Evolutionary conservation across 2,329 filamentous ascomycete species (phyloP).

Genomic region (Anthostomella pinea): DNA sequence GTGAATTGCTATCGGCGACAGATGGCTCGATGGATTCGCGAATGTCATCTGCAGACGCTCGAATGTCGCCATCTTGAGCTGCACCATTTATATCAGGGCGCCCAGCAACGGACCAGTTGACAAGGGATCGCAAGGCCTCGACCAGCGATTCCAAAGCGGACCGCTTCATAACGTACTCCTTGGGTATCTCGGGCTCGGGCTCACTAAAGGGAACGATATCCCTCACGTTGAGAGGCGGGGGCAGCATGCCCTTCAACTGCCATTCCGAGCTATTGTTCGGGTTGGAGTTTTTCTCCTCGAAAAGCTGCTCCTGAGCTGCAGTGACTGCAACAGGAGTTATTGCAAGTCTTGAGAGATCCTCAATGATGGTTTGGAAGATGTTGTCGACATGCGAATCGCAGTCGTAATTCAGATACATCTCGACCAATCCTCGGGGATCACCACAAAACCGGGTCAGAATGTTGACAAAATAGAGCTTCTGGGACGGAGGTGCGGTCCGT

Average conservation of each 20-base stretch:
- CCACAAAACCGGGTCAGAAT: slow-evolving; percentile 80
- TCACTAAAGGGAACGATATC: slow-evolving; percentile 63
- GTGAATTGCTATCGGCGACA: slow-evolving; percentile 57
- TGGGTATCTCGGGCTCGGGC: slow-evolving; percentile 69
- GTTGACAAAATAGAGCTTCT: slow-evolving; percentile 88
- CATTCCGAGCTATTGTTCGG: slow-evolving; percentile 66
- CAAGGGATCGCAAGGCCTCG: slow-evolving; percentile 81
- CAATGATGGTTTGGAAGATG: slow-evolving; percentile 92
- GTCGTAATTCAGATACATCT: slow-evolving; percentile 97
- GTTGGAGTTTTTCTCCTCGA: slow-evolving; percentile 73
- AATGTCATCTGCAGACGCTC: slow-evolving; percentile 52
- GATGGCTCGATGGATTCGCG: slow-evolving; percentile 77
- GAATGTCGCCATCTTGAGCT: slow-evolving; percentile 47
- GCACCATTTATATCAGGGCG: slow-evolving; percentile 59
- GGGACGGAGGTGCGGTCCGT: slow-evolving; percentile 78
- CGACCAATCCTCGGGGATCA: slow-evolving; percentile 85
- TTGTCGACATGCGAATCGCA: slow-evolving; percentile 95
- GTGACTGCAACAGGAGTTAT: slow-evolving; percentile 75
- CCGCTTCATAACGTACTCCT: slow-evolving; percentile 89
- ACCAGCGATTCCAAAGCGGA: slow-evolving; percentile 85
- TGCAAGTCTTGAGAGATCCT: slow-evolving; percentile 86
- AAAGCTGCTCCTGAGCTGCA: slow-evolving; percentile 76
- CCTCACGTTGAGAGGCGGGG: slow-evolving; percentile 79
- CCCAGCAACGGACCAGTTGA: slow-evolving; percentile 78
- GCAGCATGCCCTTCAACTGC: slow-evolving; percentile 81